These are phyloP conservation scores for Aspergillus incahuasiensis DNA, from an alignment of 495 filamentous ascomycete species.

Conservation along the genomic window DNA sequence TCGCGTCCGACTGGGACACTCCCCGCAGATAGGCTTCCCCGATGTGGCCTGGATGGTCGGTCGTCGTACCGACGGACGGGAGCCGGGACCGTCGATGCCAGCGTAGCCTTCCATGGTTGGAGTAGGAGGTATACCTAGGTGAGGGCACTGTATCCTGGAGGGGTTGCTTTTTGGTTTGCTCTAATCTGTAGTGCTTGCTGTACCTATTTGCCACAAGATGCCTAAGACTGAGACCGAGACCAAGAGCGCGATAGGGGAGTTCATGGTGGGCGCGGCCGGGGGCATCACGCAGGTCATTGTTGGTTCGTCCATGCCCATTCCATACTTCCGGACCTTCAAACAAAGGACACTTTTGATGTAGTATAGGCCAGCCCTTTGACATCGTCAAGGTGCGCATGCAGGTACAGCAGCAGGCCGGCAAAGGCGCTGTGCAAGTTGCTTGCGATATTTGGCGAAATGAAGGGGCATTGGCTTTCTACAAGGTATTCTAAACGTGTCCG, in stretches of 20 bases:
- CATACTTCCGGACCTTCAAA: background rate
- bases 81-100: background rate
- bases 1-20: background rate
- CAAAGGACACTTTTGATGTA: background rate
- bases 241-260: slow-evolving; percentile 52
- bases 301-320: slow-evolving; percentile 31
- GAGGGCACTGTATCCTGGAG: background rate
- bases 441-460: no score
- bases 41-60: background rate
- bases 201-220: background rate
- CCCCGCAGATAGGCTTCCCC: background rate
- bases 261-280: slow-evolving; percentile 75
- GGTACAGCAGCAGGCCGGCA: slow-evolving; percentile 64
- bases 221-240: background rate
- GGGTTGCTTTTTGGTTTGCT: no score
- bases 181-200: no score
- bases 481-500: no score
- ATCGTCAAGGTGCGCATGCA: slow-evolving; percentile 88
- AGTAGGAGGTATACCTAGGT: background rate
- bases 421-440: slow-evolving; percentile 61
- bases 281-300: slow-evolving; percentile 80
- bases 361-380: slow-evolving; percentile 77
- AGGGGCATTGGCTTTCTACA: no score
- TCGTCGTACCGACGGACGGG: background rate
- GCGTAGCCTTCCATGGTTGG: background rate